Evolutionary conservation across 345 rosid genomes (phyloP).

Genomic region (Zanthoxylum bungeanum): DNA sequence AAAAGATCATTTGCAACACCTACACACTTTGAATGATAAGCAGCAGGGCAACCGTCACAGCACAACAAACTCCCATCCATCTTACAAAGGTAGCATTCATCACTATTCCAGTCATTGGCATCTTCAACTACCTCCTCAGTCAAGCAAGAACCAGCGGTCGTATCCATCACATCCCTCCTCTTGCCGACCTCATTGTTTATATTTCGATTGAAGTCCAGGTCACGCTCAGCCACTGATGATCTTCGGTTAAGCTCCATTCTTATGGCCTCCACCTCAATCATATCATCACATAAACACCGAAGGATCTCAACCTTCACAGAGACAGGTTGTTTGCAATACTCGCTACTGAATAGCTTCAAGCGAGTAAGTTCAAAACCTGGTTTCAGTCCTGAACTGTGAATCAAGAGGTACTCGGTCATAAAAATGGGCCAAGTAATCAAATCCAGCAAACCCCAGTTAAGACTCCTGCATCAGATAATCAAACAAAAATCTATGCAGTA

Average conservation of each 20-base stretch:
- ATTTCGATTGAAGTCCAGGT: conserved; percentile 59
- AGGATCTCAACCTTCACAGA: conserved; percentile 71
- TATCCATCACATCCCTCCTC: conserved; percentile 45
- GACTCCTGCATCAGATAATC: conserved; percentile 66
- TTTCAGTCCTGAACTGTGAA: conserved; percentile 54
- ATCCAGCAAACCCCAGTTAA: conserved; percentile 84
- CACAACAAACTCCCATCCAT: conserved; percentile 95
- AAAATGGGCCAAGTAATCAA: conserved; percentile 82
- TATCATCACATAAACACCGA: conserved; percentile 68
- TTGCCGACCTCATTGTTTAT: conserved; percentile 41
- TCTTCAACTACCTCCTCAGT: conserved; percentile 56
- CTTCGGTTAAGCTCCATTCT: conserved; percentile 74
- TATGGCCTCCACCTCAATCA: conserved; percentile 72
- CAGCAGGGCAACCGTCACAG: conserved; percentile 99
- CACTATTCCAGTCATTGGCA: conserved; percentile 73
- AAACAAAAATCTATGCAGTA: conserved; percentile 22
- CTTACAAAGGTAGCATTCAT: conserved; percentile 91
- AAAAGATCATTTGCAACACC: conserved; percentile 81
- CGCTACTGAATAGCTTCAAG: conserved; percentile 54
- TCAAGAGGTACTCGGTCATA: conserved; percentile 68
- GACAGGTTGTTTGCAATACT: conserved; percentile 68
- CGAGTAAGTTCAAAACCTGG: conserved; percentile 52
- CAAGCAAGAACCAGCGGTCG: conserved; percentile 43
- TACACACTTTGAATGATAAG: conserved; percentile 93
- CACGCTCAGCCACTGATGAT: conserved; percentile 61